Base-by-base conservation (phyloP, 139 green algal genomes). In the Nannochloris sp. region DNA sequence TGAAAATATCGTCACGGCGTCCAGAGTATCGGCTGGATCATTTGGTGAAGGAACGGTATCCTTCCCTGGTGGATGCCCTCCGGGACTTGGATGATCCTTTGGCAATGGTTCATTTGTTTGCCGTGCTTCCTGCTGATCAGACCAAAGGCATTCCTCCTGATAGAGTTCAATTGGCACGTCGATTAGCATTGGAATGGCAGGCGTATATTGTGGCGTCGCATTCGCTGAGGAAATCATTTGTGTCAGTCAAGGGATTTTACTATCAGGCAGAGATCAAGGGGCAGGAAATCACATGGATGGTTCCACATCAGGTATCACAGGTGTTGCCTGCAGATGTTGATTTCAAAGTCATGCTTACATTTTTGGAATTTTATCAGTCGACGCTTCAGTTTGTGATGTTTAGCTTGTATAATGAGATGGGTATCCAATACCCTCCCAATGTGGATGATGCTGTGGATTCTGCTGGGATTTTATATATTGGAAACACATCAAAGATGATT, bases 281-380 rank as follows among this genome's bases (percentile, higher is more conserved):
- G 4, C 84, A 95, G 76, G 49, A 49, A 19, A 75, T 99, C 48
- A 98, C 94, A 37, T 99, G 94, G 94, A 78, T 98, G 25, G 84
- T 92, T 48, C 94, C 94, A 0, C 94, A 99, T 77, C 65, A 81
- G 59, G 72, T 94, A 48, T 67, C 78, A 4, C 84, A 95, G 77
- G 81, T 93, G 51, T 68, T 98, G 62, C 90, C 92, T 18, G 56
- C 70, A 14, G 93, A 99, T 66, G 92, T 99, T 31, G 94, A 99
- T 81, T 98, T 89, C 81, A 75, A 82, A 4, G 92, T 99, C 25
- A 97, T 99, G 91, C 64, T 95, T 8, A 98, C 93, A 25, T 99
- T 98, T 82, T 81, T 98, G 66, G 94, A 99, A 74, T 96, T 98
- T 63, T 95, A 98, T 81, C 63, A 81, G 40, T 91, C 85, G 5